Base-by-base conservation (phyloP, 2,329 filamentous ascomycete species). In the Mycosphaerelloides madeirae region DNA sequence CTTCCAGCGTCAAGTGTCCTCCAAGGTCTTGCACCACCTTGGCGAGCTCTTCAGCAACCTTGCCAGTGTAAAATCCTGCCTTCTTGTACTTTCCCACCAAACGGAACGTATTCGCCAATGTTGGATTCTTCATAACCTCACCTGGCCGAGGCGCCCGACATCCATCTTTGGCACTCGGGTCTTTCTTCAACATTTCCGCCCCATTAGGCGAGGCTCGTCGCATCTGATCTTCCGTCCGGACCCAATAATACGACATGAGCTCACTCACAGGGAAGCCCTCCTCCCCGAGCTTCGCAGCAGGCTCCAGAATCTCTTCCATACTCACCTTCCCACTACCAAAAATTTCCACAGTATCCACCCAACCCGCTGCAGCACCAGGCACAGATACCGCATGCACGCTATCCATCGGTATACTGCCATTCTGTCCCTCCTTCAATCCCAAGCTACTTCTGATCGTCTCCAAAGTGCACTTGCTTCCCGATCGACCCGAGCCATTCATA, bases 401-500 rank as follows among this genome's bases (percentile, higher is more conserved):
- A 28, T 70, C 68, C 70, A 84, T 80, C 13, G 90, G 89, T 25
- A 96, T 90, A 33, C 71, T 70, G 0, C 72, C 73, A 1, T 61
- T 55, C 31, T 78, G 68, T 11, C 76, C 80, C 6, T 79, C 75
- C 1, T 75, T 71, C 12, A 93, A 59, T 0, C 79, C 80, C 18
- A 97, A 73, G 51, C 85, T 82, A 44, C 76, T 75, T 18, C 86
- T 79, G 43, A 95, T 76, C 25, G 73, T 75, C 41, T 88, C 83
- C 1, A 94, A 74, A 0, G 82, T 85, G 51, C 72, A 81, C 29
- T 83, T 80, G 40, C 69, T 74, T 3, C 86, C 82, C 3, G 88
- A 80, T 20, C 93, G 82, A n/a, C 93, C 93, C 1, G 90, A 96
- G 15, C 90, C 93, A 66, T 98, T 98, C 66, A 97, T 72, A 8